Base-by-base conservation (phyloP, 371 early-diverging fungal species). In the Nematocida minor region DNA sequence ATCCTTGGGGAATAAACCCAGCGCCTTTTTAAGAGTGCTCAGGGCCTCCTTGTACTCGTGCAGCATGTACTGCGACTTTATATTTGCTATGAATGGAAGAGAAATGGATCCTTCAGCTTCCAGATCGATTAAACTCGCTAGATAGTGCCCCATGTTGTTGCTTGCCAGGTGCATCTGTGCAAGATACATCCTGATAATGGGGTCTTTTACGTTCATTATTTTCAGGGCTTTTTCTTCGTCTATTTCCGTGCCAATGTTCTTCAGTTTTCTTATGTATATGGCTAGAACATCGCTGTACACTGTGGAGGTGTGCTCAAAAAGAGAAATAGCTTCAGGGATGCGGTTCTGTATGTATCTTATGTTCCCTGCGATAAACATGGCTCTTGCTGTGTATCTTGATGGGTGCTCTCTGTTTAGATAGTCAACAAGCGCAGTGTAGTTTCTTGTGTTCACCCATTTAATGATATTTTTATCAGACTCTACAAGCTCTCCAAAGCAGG, bases 181-280 rank as follows among this genome's bases (percentile, higher is more conserved):
- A 22, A 74, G n/a, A 64, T 74, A 74, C 66, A 63, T 51, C 32
- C 41, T 41, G n/a, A 74, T 32, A 51, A 74, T 60, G 3, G 77
- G 63, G 46, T 74, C 48, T 27, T 11, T 63, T 41, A 11, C 34
- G 11, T 63, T 64, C 40, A 60, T 60, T 2, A 70, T 31, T 22
- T 42, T 27, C 9, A 41, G 4, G 18, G 62, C 14, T 32, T 70
- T 32, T 14, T 47, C 41, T 32, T 60, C 48, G 4, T 22, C 22
- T 25, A 74, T 14, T 16, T 64, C 36, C 2, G 25, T 2, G 11
- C 11, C 22, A 9, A 64, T 4, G 25, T 64, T 53, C 20, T 64
- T 3, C 2, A 74, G 44, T 34, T 51, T 64, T 38, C 64, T n/a
- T 40, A 64, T 74, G 55, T 63, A 62, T 40, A 64, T 9, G n/a